Base-by-base conservation (phyloP, 2,329 filamentous ascomycete genomes). In the Periconia sp. region DNA sequence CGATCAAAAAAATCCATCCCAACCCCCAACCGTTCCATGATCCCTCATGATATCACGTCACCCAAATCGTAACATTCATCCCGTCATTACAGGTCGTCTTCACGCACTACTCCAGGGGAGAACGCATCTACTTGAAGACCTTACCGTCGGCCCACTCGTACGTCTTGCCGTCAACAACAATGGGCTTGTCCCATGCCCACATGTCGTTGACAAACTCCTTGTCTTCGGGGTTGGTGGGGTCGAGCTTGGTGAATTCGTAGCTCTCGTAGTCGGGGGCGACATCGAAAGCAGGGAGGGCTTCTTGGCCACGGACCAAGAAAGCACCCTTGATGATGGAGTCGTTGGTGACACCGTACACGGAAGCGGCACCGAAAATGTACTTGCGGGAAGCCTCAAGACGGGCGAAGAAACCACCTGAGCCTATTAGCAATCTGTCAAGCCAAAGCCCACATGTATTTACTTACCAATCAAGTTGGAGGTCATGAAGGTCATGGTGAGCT, bases 401-500 rank as follows among this genome's bases (percentile, higher is more conserved):
- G 77, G 86, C 85, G 82, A 97, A 96, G 86, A 99, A 96, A 77
- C 94, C 94, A 79, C 90, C 80, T 82, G 7, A 14, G 18, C 18
- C 33, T 15, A 56, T 65, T 62, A 69, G 61, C 49, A 45, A 13
- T 11, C 5, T 37, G 33, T 11, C 6, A 11, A 11, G 10, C n/a
- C 40, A 14, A 10, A 20, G 48, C 9, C 14, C 47, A 17, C 27
- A 13, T 6, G 17, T 2, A 6, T 18, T 18, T 50, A 69, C 78
- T 66, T 73, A 81, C 85, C 92, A 76, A 99, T 93, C 78, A 97
- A 82, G 86, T 99, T 99, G 85, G 89, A 91, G 68, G 91, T 93
- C 94, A 99, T 99, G 90, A 99, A 99, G 73, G 89, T 90, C 79
- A 94, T 82, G 74, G 91, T 97, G 66, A 99, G 85, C 87, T 99